Conservation (phyloP, 2,329 filamentous ascomycete genomes). For the Claviceps cyperi region DNA sequence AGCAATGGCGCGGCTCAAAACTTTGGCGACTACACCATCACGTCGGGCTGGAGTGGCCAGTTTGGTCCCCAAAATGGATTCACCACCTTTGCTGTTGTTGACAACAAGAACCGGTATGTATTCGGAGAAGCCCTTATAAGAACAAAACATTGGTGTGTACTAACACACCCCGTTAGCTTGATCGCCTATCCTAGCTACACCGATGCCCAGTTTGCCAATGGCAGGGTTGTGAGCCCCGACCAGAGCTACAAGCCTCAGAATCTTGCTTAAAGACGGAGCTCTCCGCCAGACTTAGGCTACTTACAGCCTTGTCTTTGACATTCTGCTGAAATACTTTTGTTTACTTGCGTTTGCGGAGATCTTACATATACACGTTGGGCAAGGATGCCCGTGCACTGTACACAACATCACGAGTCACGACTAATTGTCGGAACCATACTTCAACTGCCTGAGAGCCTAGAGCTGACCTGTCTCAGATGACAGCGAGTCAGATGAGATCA, state of each 20-base stretch:
- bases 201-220: slow-evolving; percentile 18
- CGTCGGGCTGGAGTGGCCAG: slow-evolving; percentile 39
- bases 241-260: slow-evolving; percentile 1
- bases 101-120: slow-evolving; percentile 19
- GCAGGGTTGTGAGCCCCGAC: slow-evolving; percentile 28
- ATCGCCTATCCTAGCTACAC: slow-evolving; percentile 40
- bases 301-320: too few species aligned
- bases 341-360: too few species aligned
- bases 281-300: neutral
- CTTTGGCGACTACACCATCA: slow-evolving; percentile 37
- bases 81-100: slow-evolving; percentile 36
- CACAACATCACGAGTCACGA: too few species aligned
- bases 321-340: too few species aligned
- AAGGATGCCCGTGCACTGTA: too few species aligned
- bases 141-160: neutral
- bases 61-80: slow-evolving; percentile 34
- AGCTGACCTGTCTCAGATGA: too few species aligned
- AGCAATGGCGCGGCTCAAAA: slow-evolving; percentile 24
- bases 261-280: slow-evolving; percentile 18
- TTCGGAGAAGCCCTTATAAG: too few species aligned
- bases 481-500: too few species aligned
- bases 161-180: slow-evolving; percentile 9
- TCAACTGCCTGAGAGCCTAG: too few species aligned
- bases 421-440: too few species aligned
- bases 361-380: too few species aligned